Evolutionary conservation across 2,329 filamentous ascomycete species (phyloP), one percentile per base, ranked within the genome.

Genomic region (Scytalidium sp.): DNA sequence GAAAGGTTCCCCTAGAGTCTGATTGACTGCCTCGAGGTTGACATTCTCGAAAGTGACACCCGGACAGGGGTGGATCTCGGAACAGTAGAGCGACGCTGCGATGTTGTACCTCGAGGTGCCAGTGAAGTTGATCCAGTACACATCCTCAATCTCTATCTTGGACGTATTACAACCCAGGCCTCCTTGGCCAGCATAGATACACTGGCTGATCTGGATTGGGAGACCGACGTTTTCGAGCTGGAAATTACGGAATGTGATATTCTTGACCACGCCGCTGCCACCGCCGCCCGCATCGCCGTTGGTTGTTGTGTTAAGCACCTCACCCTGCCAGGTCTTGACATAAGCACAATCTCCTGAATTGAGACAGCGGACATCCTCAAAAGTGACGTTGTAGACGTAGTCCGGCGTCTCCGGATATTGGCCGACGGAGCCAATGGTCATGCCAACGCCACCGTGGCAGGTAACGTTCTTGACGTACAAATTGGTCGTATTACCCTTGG

Each of bases 171-270:
- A 2, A 75, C 71, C 57, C 81, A 84, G 2, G 72, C 71, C 1
- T 73, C 72, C 3, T 68, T 56, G 49, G 76, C 63, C 50, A 68
- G 70, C 65, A 22, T 49, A 41, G 19, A 15, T n/a, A 15, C 22
- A 25, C 19, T 25, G 9, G 19, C 15, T 36, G 39, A 21, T 32
- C 19, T 45, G 22, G 19, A 82, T 71, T 0, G 78, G 73, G 52
- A 75, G 73, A 55, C 84, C 80, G 19, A 79, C 81, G 54, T 80
- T 79, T 19, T 77, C 78, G 39, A 80, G 72, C 64, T 74, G 77
- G 56, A 84, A 77, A 64, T 83, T 79, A 63, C 79, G 73, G 65
- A 82, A 85, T 2, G 81, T 84, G 43, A 84, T 71, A 60, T 84
- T 85, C 56, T 78, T 73, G 54, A 84, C 79, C 48, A 76, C 82